Conservation (phyloP, 495 filamentous ascomycete species). For the Aspergillus asperescens region DNA sequence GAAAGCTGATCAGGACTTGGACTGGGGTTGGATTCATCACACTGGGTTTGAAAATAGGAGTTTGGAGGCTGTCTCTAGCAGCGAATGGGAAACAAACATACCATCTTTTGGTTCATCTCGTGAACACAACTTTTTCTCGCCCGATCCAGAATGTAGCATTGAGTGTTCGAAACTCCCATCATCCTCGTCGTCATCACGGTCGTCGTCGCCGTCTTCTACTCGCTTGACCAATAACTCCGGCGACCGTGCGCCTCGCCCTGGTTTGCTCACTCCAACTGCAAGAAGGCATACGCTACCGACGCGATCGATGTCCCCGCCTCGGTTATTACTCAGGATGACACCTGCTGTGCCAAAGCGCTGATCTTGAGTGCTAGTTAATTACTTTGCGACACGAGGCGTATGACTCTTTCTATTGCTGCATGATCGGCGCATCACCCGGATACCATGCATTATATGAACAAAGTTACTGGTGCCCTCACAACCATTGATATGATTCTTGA, state of each 20-base stretch:
- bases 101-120: slow-evolving; percentile 4
- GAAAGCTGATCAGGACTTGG: slow-evolving; percentile 6
- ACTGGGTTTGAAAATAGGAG: background rate
- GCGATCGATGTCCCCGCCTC: slow-evolving; percentile 28
- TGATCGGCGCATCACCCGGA: background rate
- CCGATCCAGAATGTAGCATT: slow-evolving; percentile 4
- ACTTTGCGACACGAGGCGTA: background rate
- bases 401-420: background rate
- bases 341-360: slow-evolving; percentile 10
- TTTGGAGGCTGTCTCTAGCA: slow-evolving; percentile 10
- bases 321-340: slow-evolving; percentile 31
- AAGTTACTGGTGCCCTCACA: background rate
- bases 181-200: background rate
- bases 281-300: slow-evolving; percentile 1
- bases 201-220: background rate
- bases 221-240: background rate
- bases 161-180: slow-evolving; percentile 4
- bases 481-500: slow-evolving; percentile 7
- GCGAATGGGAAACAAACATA: slow-evolving; percentile 20
- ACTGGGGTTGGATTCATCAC: slow-evolving; percentile 2
- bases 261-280: slow-evolving; percentile 23
- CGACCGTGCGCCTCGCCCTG: slow-evolving; percentile 14
- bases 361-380: slow-evolving; percentile 13
- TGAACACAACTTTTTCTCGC: slow-evolving; percentile 5
- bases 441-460: background rate